Evolutionary conservation across 2,329 filamentous ascomycete genomes (phyloP).

Genomic region (Eutypella sp.): DNA sequence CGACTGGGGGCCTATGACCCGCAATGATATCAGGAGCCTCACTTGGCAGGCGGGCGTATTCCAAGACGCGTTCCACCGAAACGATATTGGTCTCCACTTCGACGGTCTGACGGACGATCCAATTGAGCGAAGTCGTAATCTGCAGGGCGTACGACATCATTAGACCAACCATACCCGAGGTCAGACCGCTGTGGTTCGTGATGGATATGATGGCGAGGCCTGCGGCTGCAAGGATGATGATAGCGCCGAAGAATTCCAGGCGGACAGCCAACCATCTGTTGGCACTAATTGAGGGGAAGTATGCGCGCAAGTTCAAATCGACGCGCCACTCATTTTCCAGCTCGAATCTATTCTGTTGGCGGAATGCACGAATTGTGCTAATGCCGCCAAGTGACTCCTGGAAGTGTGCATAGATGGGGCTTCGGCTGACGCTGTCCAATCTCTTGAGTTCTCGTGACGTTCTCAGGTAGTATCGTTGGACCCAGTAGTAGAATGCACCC

Average conservation of each 20-base stretch:
- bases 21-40: constrained; percentile 94
- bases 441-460: constrained; percentile 96
- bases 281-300: constrained; percentile 92
- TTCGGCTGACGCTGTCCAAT: constrained; percentile 89
- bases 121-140: constrained; percentile 96
- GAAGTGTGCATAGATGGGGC: constrained; percentile 97
- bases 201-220: constrained; percentile 79
- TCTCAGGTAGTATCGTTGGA: constrained; percentile 93
- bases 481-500: constrained; percentile 76
- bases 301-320: constrained; percentile 89
- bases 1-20: constrained; percentile 77
- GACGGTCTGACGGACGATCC: constrained; percentile 97
- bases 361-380: constrained; percentile 91
- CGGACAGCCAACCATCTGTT: constrained; percentile 93
- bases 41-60: constrained; percentile 86
- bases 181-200: constrained; percentile 57
- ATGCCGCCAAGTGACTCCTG: constrained; percentile 94
- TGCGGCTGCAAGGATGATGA: constrained; percentile 87
- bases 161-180: constrained; percentile 77
- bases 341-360: constrained; percentile 80
- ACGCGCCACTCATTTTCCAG: constrained; percentile 97
- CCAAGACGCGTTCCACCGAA: constrained; percentile 93
- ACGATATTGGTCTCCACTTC: constrained; percentile 99
- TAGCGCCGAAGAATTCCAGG: constrained; percentile 88
- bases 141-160: constrained; percentile 96